Conservation (phyloP, 1,139 yeast genomes). For the Candida tunisiensis region DNA sequence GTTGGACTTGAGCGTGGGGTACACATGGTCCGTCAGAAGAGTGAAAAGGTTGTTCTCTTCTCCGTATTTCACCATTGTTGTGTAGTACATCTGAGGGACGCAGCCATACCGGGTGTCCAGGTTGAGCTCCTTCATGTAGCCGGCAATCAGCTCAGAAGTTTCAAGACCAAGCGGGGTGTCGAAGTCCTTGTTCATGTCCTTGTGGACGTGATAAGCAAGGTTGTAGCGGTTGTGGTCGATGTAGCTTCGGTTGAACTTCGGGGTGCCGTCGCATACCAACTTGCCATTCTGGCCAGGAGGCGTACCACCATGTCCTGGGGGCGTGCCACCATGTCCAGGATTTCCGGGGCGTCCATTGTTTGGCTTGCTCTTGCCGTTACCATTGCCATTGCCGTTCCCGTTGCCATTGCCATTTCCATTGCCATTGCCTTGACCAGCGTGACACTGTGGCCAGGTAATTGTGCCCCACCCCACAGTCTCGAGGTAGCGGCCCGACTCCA, state of each 20-base stretch:
- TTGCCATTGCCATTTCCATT: too few relatives aligned
- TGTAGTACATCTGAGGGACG: slow-evolving; percentile 48
- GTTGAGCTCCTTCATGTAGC: slow-evolving; percentile 30
- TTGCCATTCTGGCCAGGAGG: too few relatives aligned
- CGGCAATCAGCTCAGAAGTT: slow-evolving; percentile 29
- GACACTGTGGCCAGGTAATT: too few relatives aligned
- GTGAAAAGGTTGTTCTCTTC: slow-evolving; percentile 44
- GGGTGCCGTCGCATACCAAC: slow-evolving; percentile 3
- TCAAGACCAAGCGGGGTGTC: slow-evolving; percentile 35
- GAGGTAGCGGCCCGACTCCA: slow-evolving; percentile 85
- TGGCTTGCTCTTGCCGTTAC: too few relatives aligned
- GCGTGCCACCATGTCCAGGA: too few relatives aligned
- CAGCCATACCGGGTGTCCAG: slow-evolving; percentile 44
- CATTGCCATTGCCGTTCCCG: too few relatives aligned
- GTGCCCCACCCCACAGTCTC: slow-evolving; percentile 87
- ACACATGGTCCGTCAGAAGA: slow-evolving; percentile 38
- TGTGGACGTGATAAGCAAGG: slow-evolving; percentile 42
- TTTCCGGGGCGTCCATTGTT: too few relatives aligned
- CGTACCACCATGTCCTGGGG: too few relatives aligned
- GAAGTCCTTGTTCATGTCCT: slow-evolving; percentile 12
- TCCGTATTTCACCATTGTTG: slow-evolving; percentile 51
- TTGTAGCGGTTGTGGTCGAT: slow-evolving; percentile 68
- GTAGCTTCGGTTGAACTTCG: slow-evolving; percentile 37
- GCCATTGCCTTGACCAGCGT: too few relatives aligned
- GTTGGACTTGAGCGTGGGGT: slow-evolving; percentile 34